phyloP scores from a whole-genome alignment of 2,329 filamentous ascomycete genomes.

The Talaromyces atroroseus region DNA sequence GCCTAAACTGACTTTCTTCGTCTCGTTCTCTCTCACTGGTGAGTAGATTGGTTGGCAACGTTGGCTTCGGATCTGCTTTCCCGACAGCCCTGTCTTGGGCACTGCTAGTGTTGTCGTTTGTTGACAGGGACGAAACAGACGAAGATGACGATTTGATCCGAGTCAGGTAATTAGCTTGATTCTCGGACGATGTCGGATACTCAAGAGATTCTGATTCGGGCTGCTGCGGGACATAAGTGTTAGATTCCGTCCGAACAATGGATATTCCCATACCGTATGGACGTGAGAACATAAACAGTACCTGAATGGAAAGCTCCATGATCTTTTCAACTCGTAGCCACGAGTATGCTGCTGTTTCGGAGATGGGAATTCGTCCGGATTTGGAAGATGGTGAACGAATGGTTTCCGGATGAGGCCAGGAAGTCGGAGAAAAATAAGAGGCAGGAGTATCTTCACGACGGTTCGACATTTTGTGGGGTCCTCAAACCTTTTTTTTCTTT shows the following conservation, averaged over 20 bases:
- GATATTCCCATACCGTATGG: neutral
- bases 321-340: constrained; percentile 14
- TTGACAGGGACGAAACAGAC: constrained; percentile 1
- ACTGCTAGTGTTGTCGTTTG: neutral
- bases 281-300: neutral
- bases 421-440: constrained; percentile 4
- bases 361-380: constrained; percentile 11
- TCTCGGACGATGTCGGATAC: constrained; percentile 1
- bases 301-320: constrained; percentile 11
- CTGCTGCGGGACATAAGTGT: constrained; percentile 3
- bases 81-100: neutral
- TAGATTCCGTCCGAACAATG: neutral
- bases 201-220: constrained; percentile 9
- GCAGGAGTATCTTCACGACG: neutral
- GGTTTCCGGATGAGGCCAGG: neutral
- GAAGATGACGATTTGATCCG: constrained; percentile 7
- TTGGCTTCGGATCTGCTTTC: neutral
- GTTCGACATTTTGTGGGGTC: neutral
- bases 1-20: neutral
- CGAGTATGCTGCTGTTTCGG: constrained; percentile 15
- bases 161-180: neutral
- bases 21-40: neutral
- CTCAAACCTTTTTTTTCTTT: neutral
- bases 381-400: constrained; percentile 3
- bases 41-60: neutral